These are phyloP conservation scores for Rhododendron henanense DNA, from an alignment of 148 eudicot species.

Conservation along the genomic window DNA sequence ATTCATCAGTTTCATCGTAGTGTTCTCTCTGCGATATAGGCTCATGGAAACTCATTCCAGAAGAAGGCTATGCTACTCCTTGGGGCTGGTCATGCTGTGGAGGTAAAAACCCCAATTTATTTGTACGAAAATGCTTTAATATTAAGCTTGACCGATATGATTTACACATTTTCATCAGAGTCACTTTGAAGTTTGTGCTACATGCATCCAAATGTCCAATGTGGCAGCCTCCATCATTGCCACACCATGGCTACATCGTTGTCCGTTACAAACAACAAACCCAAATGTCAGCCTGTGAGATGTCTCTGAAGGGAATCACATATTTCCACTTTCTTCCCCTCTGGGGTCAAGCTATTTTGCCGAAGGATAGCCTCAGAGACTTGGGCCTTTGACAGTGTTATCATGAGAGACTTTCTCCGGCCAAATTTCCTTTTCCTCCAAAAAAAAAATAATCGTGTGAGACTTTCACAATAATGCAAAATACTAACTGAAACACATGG, in stretches of 20 bases:
- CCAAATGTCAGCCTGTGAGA: not conserved
- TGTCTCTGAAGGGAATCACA: not conserved
- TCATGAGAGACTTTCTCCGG: not conserved
- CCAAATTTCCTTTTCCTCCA: too few relatives aligned
- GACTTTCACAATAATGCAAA: not conserved
- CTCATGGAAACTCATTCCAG: slow-evolving; percentile 90
- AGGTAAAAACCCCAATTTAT: slow-evolving; percentile 42
- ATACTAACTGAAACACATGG: not conserved
- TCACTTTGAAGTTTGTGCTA: not conserved
- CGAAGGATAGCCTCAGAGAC: not conserved
- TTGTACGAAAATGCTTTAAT: slow-evolving; percentile 28
- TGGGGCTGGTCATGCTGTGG: slow-evolving; percentile 62
- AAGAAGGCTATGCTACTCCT: slow-evolving; percentile 87
- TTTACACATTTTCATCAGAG: not conserved
- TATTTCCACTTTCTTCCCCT: not conserved
- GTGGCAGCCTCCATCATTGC: not conserved
- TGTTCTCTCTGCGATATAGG: slow-evolving; percentile 37
- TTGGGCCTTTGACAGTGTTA: not conserved
- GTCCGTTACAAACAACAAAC: not conserved
- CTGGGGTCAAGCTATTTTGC: not conserved
- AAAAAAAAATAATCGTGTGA: too few relatives aligned
- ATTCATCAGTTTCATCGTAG: slow-evolving; percentile 1
- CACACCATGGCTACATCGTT: not conserved
- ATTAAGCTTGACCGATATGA: slow-evolving; percentile 14
- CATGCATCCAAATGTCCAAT: not conserved